Conservation (phyloP, 2,329 filamentous ascomycete species). For the Colletotrichum chlorophyti region DNA sequence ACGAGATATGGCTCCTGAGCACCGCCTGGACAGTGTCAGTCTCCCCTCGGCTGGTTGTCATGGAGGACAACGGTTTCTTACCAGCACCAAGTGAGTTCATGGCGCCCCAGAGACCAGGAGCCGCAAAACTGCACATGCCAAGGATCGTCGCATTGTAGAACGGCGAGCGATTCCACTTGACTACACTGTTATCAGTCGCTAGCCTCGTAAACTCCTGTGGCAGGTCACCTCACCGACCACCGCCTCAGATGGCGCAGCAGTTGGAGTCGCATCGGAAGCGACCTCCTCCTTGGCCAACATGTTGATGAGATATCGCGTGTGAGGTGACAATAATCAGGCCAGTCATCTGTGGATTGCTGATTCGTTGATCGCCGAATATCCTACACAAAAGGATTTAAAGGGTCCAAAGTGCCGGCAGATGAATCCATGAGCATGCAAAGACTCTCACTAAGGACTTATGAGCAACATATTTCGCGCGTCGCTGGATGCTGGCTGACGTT, state of each 20-base stretch:
- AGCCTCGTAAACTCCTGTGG: neutral
- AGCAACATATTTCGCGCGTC: neutral
- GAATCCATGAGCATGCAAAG: neutral
- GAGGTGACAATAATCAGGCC: neutral
- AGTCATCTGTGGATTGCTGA: neutral
- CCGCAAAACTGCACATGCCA: slow-evolving; percentile 37
- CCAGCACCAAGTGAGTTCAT: slow-evolving; percentile 36
- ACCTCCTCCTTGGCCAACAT: slow-evolving; percentile 2
- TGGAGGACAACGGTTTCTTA: no score
- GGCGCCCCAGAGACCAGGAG: slow-evolving; percentile 37
- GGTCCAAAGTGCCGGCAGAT: no score
- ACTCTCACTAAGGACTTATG: neutral
- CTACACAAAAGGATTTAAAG: neutral
- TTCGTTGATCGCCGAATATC: neutral
- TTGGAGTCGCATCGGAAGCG: neutral
- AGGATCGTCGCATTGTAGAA: slow-evolving; percentile 38
- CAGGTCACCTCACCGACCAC: neutral
- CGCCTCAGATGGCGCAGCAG: neutral
- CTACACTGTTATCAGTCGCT: neutral
- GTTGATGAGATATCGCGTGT: neutral
- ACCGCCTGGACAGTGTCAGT: slow-evolving; percentile 58
- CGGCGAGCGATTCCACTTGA: slow-evolving; percentile 35
- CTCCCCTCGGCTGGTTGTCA: neutral
- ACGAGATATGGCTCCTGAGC: slow-evolving; percentile 70
- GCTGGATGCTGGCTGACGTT: neutral